These are phyloP conservation scores for Fusarium luffae DNA, from an alignment of 2,329 filamentous ascomycete genomes.

Conservation along the genomic window DNA sequence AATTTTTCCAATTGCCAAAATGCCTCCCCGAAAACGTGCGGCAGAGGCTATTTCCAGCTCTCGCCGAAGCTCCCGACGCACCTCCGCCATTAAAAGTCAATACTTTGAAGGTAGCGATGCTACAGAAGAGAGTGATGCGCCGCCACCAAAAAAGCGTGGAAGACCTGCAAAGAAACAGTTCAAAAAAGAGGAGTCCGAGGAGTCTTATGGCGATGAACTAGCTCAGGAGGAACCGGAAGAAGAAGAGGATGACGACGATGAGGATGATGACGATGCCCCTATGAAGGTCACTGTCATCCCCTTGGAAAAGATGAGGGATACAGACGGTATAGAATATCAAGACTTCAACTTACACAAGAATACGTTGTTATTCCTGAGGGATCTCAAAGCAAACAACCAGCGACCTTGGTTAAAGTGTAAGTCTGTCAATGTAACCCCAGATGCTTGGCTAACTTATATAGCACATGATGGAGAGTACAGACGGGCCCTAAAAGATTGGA, in stretches of 20 bases:
- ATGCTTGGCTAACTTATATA: constrained; percentile 50
- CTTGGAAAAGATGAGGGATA: constrained; percentile 51
- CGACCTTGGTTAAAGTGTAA: constrained; percentile 68
- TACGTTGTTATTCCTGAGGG: constrained; percentile 66
- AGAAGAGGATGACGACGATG: constrained; percentile 47
- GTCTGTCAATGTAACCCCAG: neutral
- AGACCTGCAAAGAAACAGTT: constrained; percentile 40
- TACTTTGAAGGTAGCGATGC: constrained; percentile 59
- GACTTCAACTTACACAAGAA: constrained; percentile 67
- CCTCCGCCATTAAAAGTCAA: constrained; percentile 60
- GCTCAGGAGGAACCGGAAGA: constrained; percentile 45
- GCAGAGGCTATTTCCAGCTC: constrained; percentile 47
- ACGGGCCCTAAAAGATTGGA: constrained; percentile 81
- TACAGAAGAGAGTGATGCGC: constrained; percentile 40
- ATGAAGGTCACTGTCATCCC: constrained; percentile 52
- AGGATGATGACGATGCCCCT: constrained; percentile 53
- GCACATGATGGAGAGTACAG: constrained; percentile 85
- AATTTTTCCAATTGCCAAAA: constrained; percentile 19
- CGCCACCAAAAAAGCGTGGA: constrained; percentile 47
- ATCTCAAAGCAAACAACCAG: constrained; percentile 69
- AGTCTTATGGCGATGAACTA: constrained; percentile 42
- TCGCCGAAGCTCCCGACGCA: constrained; percentile 61
- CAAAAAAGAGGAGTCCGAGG: constrained; percentile 43
- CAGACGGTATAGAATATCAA: constrained; percentile 57
- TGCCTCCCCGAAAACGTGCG: constrained; percentile 56